A percentile compares a stretch with the other conserved stretches of the same genome.
phyloP scores from a whole-genome alignment of 768 basidiomycete genomes.

The Lactarius sanguifluus region DNA sequence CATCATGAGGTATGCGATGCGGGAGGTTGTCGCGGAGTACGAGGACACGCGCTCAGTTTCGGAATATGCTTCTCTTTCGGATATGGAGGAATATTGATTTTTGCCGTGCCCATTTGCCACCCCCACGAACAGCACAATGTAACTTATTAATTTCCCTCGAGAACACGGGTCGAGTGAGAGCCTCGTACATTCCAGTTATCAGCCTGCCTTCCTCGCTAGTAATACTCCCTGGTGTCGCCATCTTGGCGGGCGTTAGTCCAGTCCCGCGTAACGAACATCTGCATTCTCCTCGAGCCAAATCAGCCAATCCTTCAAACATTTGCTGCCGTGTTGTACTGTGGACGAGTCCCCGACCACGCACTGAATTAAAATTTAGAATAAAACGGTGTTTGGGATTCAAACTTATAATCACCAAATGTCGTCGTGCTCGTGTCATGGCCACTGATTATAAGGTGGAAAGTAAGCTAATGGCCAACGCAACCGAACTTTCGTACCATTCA shows the following conservation, averaged over 20 bases:
- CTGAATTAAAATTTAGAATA: conserved; percentile 40
- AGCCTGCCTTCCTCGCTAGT: conserved; percentile 6
- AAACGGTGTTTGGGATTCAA: background rate
- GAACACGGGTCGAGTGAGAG: background rate
- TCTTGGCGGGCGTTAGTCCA: conserved; percentile 37
- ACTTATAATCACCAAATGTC: conserved; percentile 70
- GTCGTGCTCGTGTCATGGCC: conserved; percentile 88
- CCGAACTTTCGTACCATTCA: conserved; percentile 63
- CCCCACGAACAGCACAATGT: conserved; percentile 5
- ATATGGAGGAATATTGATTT: conserved; percentile 68
- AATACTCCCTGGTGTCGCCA: background rate
- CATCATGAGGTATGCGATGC: conserved; percentile 83
- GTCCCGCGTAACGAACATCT: conserved; percentile 83
- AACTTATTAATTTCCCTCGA: conserved; percentile 18
- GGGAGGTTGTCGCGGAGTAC: conserved; percentile 79
- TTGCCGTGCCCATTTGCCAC: background rate
- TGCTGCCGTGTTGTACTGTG: conserved; percentile 81
- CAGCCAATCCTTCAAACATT: conserved; percentile 88
- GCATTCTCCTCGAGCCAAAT: conserved; percentile 87
- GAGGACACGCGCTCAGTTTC: conserved; percentile 72
- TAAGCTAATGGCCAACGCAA: conserved; percentile 13
- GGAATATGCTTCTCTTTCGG: conserved; percentile 77
- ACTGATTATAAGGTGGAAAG: conserved; percentile 44
- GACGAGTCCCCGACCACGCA: conserved; percentile 93
- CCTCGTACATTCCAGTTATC: conserved; percentile 6